Evolutionary conservation across 2,329 filamentous ascomycete species (phyloP).

Genomic region (Monosporascus sp.): DNA sequence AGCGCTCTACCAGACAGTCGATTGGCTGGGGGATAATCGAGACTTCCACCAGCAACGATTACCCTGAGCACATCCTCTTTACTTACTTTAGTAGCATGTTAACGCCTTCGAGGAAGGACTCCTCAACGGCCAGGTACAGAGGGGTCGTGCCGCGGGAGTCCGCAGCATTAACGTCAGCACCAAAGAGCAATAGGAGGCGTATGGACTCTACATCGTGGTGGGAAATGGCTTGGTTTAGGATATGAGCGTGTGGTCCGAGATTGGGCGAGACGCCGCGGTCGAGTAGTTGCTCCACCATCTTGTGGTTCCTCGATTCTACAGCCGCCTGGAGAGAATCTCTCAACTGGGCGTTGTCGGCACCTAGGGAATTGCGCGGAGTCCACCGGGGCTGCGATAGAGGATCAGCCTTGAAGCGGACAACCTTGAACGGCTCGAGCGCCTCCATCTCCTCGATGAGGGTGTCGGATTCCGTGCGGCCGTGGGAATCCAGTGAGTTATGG

Average conservation of each 20-base stretch:
- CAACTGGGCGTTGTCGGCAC: constrained; percentile 38
- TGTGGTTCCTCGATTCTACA: constrained; percentile 52
- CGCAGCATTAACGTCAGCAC: constrained; percentile 48
- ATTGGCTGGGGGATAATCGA: neutral
- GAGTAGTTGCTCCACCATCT: constrained; percentile 51
- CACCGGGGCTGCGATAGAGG: constrained; percentile 46
- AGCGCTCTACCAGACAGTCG: neutral
- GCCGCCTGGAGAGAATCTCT: constrained; percentile 46
- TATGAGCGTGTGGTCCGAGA: constrained; percentile 38
- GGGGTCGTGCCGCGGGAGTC: constrained; percentile 47
- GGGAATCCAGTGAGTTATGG: constrained; percentile 6
- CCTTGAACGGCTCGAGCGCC: constrained; percentile 30
- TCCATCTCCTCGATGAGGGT: constrained; percentile 28
- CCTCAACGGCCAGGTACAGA: constrained; percentile 45
- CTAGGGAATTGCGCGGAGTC: constrained; percentile 40
- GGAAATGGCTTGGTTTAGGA: constrained; percentile 48
- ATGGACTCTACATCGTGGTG: constrained; percentile 48
- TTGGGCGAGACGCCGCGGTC: constrained; percentile 52
- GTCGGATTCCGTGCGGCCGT: constrained; percentile 16
- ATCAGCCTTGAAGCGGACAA: constrained; percentile 46
- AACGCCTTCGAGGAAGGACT: constrained; percentile 50
- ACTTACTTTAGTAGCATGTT: constrained; percentile 50
- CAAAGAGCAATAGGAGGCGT: constrained; percentile 51
- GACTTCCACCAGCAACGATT: too few relatives aligned
- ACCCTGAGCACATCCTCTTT: neutral